Base-by-base conservation (phyloP, 495 filamentous ascomycete genomes). In the Hyaloscypha variabilis region DNA sequence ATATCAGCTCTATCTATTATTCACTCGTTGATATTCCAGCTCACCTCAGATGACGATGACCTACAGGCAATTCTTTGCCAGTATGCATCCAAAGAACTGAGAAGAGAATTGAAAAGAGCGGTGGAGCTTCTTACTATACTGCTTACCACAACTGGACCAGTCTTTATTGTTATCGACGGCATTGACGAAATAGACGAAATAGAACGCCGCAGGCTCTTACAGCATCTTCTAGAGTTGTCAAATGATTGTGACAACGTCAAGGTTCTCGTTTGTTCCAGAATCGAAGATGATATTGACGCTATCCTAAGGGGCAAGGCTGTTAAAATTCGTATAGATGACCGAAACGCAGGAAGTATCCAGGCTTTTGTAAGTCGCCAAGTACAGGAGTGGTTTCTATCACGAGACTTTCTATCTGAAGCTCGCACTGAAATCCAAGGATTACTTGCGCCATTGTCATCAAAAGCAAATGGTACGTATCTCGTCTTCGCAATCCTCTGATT, bases 11-110 rank as follows among this genome's bases (percentile, higher is more conserved):
- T 74, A 28, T 68, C 67, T 21, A 68, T 72, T 49, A 53, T 74
- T 51, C 72, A 72, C 2, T 72, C 72, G 3, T 61, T 74, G 34
- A 62, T 74, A 46, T 74, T 74, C 50, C 72, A 74, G 64, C 46
- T 70, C 14, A 66, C 72, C 19, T 50, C 46, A 29, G 64, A 68
- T 60, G 62, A 74, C 58, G 64, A 68, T 34, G 58, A 72, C 42
- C 50, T 74, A 21, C 60, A 71, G 62, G 54, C 63, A n/a, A 57
- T 71, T 4, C 34, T 72, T 31, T 56, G 52, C 42, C 34, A 70
- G 42, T 70, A 68, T 42, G 53, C 14, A 17, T 5, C 39, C 26
- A 42, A 55, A 46, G 60, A 72, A 14, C 31, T 72, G 28, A 63
- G 58, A 28, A n/a, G 49, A 31, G 52, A 59, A 65, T 25, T 62